Evolutionary conservation across 129 eudicot genomes (phyloP).

Genomic region (Centella asiatica): DNA sequence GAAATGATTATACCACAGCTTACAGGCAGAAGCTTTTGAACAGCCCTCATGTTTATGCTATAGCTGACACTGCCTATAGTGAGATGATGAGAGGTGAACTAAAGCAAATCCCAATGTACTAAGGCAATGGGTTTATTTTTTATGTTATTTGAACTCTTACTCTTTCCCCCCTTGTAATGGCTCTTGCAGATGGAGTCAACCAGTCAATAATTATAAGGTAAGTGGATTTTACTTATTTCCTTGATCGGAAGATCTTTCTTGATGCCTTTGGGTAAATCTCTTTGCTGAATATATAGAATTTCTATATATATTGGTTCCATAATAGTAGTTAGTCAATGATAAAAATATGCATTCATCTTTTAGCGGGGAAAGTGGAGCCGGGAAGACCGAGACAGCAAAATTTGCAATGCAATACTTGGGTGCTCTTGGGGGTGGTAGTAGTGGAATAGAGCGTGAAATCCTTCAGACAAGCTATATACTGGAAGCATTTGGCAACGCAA

Average conservation of each 20-base stretch:
- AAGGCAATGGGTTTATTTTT: neutral
- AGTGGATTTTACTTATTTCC: neutral
- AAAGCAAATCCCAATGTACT: slow-evolving; percentile 5
- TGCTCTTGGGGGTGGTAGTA: slow-evolving; percentile 49
- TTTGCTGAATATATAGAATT: neutral
- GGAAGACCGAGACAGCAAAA: slow-evolving; percentile 91
- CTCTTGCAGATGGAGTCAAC: slow-evolving; percentile 66
- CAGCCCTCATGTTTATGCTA: slow-evolving; percentile 75
- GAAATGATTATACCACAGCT: slow-evolving; percentile 50
- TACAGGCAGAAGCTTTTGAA: slow-evolving; percentile 74
- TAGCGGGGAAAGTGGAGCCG: slow-evolving; percentile 98
- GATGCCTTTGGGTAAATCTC: neutral
- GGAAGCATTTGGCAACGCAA: slow-evolving; percentile 96
- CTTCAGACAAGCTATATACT: slow-evolving; percentile 57
- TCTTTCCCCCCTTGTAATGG: slow-evolving; percentile 10
- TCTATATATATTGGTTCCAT: neutral
- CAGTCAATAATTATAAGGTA: slow-evolving; percentile 90
- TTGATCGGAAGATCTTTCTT: slow-evolving; percentile 4
- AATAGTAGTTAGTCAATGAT: neutral
- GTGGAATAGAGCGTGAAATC: slow-evolving; percentile 54
- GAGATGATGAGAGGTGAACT: slow-evolving; percentile 68
- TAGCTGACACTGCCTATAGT: slow-evolving; percentile 62
- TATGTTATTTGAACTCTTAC: slow-evolving; percentile 5
- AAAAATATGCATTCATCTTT: slow-evolving; percentile 8
- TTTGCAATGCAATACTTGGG: slow-evolving; percentile 82